A percentile compares a stretch with the other conserved stretches of the same genome.
phyloP scores from a whole-genome alignment of 306 rosid genomes.

The Ammopiptanthus mongolicus region DNA sequence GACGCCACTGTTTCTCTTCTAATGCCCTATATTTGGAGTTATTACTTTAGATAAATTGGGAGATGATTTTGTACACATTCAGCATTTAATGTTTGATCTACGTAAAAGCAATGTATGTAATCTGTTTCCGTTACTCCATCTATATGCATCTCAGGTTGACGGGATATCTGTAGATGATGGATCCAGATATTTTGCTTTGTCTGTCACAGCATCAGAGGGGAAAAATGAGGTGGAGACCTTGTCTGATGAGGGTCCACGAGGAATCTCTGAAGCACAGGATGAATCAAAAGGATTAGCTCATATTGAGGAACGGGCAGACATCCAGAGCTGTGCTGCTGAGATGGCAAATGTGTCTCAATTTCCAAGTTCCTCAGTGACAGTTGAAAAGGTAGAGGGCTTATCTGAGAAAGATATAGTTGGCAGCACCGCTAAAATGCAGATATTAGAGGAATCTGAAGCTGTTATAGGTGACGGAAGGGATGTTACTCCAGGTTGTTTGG shows the following conservation, averaged over 20 bases:
- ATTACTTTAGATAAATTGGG: not conserved
- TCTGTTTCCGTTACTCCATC: not conserved
- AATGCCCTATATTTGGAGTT: not conserved
- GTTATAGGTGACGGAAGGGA: slow-evolving; percentile 12
- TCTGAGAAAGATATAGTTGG: slow-evolving; percentile 15
- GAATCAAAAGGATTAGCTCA: slow-evolving; percentile 19
- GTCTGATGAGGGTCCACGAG: slow-evolving; percentile 9
- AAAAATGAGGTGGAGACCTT: not conserved
- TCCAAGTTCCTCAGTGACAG: not conserved
- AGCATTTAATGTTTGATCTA: not conserved
- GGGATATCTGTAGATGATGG: not conserved
- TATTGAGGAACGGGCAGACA: slow-evolving; percentile 7
- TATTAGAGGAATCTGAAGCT: slow-evolving; percentile 7
- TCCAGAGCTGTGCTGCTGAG: slow-evolving; percentile 10
- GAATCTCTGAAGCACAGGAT: slow-evolving; percentile 14
- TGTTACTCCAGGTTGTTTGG: not conserved
- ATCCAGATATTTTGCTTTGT: not conserved
- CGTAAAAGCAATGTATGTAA: not conserved
- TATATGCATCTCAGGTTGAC: slow-evolving; percentile 18
- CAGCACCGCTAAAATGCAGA: not conserved
- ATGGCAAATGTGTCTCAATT: slow-evolving; percentile 9
- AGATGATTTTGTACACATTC: not conserved
- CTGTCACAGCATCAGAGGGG: not conserved
- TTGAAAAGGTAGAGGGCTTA: slow-evolving; percentile 12
- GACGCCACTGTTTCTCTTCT: not conserved